Evolutionary conservation across 495 filamentous ascomycete species (phyloP), one percentile per base, ranked within the genome.

Genomic region (Lasiosphaeris hirsuta): DNA sequence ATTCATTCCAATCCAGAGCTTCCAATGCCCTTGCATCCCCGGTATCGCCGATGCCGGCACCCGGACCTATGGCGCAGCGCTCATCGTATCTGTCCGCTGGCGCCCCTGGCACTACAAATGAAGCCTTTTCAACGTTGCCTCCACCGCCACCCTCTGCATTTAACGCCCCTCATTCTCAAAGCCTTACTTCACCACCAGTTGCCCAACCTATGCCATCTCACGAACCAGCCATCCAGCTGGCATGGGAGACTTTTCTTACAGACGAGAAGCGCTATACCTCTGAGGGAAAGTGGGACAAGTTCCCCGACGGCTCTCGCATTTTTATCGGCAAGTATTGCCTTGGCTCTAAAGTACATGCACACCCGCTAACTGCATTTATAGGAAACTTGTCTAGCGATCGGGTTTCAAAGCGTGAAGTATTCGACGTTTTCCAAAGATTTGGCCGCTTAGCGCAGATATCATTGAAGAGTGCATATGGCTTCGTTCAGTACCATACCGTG

Each of bases 381-480:
- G 94, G 94, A 48, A 98, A 97, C 69, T 79, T 98, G 18, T 91
- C 90, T 23, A 92, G 88, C 19, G 94, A 98, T 65, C 84, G 90
- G 67, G 91, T 96, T 10, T 92, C 92, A 0, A 97, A 98, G 70
- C 84, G 89, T 57, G 93, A 97, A 69, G 81, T 97, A 38, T 97
- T 96, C 65, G 87, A 93, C 58, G 79, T 90, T 13, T 98, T 98
- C 64, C 85, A 88, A 67, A 81, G 82, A 42, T 92, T 92, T 70
- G 94, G 94, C 36, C 87, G 86, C 54, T 75, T 98, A 37, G 93
- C 93, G 2, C 94, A 98, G 69, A 90, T 98, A 39, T 96, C 92
- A 2, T 90, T 98, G 65, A 97, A 97, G 67, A 90, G 92, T 69
- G 92, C 92, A 2, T 98, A 96, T 73, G 94, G 94, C 4, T 98